Evolutionary conservation across 768 basidiomycete species (phyloP).

Genomic region (Rubroboletus pulcherrimus): DNA sequence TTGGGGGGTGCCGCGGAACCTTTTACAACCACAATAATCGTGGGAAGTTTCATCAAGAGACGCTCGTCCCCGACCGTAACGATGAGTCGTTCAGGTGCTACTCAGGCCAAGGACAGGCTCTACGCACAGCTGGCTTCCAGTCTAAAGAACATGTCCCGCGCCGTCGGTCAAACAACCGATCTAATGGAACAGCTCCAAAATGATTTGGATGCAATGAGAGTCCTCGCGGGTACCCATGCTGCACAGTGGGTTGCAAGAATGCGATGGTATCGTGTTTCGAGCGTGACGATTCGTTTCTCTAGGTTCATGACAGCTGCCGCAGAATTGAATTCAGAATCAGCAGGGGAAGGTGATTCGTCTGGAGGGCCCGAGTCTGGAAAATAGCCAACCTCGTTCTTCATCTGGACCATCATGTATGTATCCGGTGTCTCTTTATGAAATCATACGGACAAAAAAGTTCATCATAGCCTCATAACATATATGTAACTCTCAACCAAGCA

Average conservation of each 20-base stretch:
- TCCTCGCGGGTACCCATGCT: constrained; percentile 73
- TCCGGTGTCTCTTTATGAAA: not conserved
- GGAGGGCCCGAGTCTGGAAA: constrained; percentile 5
- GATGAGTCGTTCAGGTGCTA: constrained; percentile 45
- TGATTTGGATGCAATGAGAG: constrained; percentile 75
- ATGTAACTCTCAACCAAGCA: not conserved
- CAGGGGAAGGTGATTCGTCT: constrained; percentile 13
- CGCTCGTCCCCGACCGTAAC: not conserved
- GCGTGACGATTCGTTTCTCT: not conserved
- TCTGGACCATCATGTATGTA: not conserved
- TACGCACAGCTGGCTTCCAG: constrained; percentile 74
- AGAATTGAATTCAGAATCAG: constrained; percentile 35
- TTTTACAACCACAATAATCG: not conserved
- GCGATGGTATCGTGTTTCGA: not conserved
- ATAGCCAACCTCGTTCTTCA: not conserved
- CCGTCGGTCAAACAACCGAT: constrained; percentile 68
- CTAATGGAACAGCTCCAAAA: constrained; percentile 73
- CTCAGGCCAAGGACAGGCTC: constrained; percentile 76
- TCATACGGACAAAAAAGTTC: not conserved
- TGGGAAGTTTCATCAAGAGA: constrained; percentile 9
- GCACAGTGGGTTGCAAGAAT: constrained; percentile 57
- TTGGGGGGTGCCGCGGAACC: not conserved
- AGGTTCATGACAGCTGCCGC: constrained; percentile 53
- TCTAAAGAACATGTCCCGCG: constrained; percentile 62
- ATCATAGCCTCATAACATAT: not conserved